Conservation (phyloP, 371 early-diverging fungal genomes). For the Phascolomyces articulosus region DNA sequence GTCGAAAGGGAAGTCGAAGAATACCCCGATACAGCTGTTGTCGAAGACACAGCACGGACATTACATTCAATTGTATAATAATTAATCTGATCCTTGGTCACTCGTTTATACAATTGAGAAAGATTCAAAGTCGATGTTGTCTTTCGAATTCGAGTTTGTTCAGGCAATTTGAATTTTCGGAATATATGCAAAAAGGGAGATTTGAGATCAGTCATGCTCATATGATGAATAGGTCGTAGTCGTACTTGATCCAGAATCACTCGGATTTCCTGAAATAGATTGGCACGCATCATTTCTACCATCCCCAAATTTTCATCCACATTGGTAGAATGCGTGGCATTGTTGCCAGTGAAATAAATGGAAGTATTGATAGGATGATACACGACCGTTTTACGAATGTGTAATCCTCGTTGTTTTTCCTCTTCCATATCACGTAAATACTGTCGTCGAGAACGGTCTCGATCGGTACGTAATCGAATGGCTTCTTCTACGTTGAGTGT, state of each 20-base stretch:
- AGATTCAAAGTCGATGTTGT: slow-evolving; percentile 37
- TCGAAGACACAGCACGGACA: slow-evolving; percentile 33
- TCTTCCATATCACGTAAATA: slow-evolving; percentile 28
- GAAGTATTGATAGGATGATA: slow-evolving; percentile 49
- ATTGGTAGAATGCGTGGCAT: slow-evolving; percentile 30
- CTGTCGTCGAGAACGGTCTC: slow-evolving; percentile 25
- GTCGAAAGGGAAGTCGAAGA: slow-evolving; percentile 19
- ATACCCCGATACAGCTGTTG: slow-evolving; percentile 19
- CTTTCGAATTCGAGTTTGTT: slow-evolving; percentile 24
- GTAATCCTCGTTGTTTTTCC: slow-evolving; percentile 23
- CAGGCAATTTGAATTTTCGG: slow-evolving; percentile 29
- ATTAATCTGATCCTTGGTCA: slow-evolving; percentile 40
- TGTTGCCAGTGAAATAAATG: slow-evolving; percentile 44
- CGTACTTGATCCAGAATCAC: slow-evolving; percentile 33
- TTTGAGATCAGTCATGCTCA: slow-evolving; percentile 19
- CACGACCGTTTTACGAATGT: slow-evolving; percentile 31
- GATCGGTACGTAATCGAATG: slow-evolving; percentile 17
- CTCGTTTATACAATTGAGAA: slow-evolving; percentile 38
- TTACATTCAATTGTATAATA: slow-evolving; percentile 44
- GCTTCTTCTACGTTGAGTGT: slow-evolving; percentile 4
- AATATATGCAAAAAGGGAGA: slow-evolving; percentile 36
- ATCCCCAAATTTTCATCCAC: slow-evolving; percentile 33
- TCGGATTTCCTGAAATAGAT: slow-evolving; percentile 37
- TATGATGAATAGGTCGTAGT: slow-evolving; percentile 25
- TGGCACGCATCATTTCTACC: slow-evolving; percentile 35